phyloP scores from a whole-genome alignment of 306 rosid genomes.

The Argentina anserina region DNA sequence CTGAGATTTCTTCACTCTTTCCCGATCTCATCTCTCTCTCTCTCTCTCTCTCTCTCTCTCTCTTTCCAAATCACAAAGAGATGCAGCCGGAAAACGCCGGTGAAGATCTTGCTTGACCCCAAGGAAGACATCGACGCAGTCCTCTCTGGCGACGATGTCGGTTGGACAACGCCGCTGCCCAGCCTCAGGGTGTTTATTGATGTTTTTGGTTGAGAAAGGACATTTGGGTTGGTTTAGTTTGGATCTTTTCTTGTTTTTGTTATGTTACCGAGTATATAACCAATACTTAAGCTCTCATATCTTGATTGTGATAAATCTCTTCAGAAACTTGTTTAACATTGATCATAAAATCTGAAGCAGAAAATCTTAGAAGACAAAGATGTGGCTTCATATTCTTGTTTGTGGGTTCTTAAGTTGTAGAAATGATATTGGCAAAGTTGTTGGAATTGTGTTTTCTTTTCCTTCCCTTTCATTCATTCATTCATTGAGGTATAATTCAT shows the following conservation, averaged over 20 bases:
- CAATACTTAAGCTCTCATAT: background rate
- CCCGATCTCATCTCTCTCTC: no score
- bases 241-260: background rate
- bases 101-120: no score
- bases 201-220: background rate
- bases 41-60: no score
- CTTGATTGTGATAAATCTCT: background rate
- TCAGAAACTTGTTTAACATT: background rate
- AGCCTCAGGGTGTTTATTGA: no score
- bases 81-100: no score
- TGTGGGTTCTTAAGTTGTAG: background rate
- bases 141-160: no score
- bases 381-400: background rate
- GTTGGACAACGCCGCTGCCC: no score
- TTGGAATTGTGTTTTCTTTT: no score
- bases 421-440: background rate
- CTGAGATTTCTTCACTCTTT: no score
- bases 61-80: no score
- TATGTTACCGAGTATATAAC: background rate
- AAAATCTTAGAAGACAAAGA: background rate
- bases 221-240: background rate
- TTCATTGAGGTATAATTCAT: background rate
- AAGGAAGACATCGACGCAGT: no score
- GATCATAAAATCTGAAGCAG: background rate
- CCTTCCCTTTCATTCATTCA: no score